Conservation (phyloP, 2,329 filamentous ascomycete species). For the Xylaria sp. region DNA sequence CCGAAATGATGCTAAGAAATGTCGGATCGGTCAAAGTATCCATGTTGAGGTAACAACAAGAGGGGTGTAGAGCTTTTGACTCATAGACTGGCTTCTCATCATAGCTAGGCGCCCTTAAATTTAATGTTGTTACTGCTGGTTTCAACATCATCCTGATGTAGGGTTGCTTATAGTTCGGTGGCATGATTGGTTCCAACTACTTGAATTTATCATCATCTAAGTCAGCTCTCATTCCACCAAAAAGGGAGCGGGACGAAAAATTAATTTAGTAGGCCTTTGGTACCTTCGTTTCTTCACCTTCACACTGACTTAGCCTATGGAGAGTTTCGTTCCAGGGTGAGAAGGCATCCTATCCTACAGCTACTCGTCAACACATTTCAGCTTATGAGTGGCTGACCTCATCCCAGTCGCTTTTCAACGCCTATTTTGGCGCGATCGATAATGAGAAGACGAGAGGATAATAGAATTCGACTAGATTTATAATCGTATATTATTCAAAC, state of each 20-base stretch:
- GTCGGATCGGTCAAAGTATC: background rate
- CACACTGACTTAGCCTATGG: too few relatives aligned
- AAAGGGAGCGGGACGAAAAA: too few relatives aligned
- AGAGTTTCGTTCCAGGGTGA: too few relatives aligned
- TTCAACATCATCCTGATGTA: background rate
- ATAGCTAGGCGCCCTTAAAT: background rate
- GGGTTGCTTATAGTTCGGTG: background rate
- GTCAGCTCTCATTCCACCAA: too few relatives aligned
- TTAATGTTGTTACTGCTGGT: background rate
- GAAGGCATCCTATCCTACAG: too few relatives aligned
- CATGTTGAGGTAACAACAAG: background rate
- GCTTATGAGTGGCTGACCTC: too few relatives aligned
- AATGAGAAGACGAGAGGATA: background rate
- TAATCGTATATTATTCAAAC: too few relatives aligned
- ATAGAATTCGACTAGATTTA: background rate
- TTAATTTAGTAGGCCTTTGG: too few relatives aligned
- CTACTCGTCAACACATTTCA: too few relatives aligned
- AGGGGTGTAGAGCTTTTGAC: background rate
- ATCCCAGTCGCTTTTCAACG: too few relatives aligned
- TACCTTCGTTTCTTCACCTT: too few relatives aligned
- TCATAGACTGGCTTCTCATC: background rate
- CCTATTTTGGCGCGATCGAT: background rate
- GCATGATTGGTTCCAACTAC: background rate
- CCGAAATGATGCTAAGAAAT: background rate
- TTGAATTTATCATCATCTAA: background rate